A percentile compares a stretch with the other conserved stretches of the same genome.
Evolutionary conservation across 2,329 filamentous ascomycete genomes (phyloP).

Genomic region (Colletotrichum horii): DNA sequence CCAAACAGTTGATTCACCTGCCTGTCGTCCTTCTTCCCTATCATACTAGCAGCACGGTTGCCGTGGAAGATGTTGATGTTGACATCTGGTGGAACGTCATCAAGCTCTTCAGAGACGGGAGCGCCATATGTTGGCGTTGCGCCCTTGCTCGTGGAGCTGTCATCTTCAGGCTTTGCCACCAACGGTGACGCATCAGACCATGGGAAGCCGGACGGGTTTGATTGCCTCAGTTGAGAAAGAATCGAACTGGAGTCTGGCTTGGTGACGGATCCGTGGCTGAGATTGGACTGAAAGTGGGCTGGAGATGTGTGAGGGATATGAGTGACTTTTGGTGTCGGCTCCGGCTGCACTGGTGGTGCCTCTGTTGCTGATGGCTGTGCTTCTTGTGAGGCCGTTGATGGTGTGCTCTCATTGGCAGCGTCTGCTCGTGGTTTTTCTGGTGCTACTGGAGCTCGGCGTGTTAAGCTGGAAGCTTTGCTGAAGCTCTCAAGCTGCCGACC

Average conservation of each 20-base stretch:
- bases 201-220: neutral
- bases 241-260: conserved; percentile 9
- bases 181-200: conserved; percentile 14
- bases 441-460: conserved; percentile 19
- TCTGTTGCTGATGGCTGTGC: neutral
- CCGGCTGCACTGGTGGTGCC: neutral
- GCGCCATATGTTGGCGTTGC: neutral
- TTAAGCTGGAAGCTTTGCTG: conserved; percentile 50
- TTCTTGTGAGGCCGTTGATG: neutral
- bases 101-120: conserved; percentile 23
- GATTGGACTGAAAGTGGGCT: neutral
- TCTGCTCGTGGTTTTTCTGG: neutral
- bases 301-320: conserved; percentile 15
- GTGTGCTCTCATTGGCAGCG: neutral
- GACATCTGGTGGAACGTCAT: conserved; percentile 43
- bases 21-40: conserved; percentile 27
- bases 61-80: conserved; percentile 57
- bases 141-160: neutral
- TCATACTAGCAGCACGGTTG: conserved; percentile 46
- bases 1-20: neutral
- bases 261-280: neutral
- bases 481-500: conserved; percentile 58
- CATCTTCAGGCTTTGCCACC: neutral
- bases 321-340: neutral
- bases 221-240: conserved; percentile 14